Evolutionary conservation across 768 basidiomycete genomes (phyloP).

Genomic region (Pleurotus platypus): DNA sequence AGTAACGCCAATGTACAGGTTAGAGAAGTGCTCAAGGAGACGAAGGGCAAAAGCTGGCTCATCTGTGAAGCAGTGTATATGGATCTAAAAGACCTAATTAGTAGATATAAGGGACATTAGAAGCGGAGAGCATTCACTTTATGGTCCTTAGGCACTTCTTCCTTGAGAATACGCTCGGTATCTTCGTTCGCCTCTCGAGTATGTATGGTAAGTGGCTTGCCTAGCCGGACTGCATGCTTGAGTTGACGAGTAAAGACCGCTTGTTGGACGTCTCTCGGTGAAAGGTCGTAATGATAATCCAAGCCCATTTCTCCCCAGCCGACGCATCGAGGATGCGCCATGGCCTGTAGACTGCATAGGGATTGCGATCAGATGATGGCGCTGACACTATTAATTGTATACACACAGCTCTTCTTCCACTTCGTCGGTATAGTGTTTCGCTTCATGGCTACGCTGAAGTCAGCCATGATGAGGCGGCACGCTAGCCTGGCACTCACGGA

Average conservation of each 20-base stretch:
- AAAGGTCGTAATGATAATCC: constrained; percentile 82
- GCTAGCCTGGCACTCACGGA: constrained; percentile 44
- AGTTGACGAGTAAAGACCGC: constrained; percentile 68
- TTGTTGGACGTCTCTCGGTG: constrained; percentile 67
- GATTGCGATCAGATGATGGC: neutral
- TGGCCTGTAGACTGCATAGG: constrained; percentile 58
- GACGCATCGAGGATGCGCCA: constrained; percentile 78
- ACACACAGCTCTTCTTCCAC: constrained; percentile 69
- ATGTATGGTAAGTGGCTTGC: constrained; percentile 82
- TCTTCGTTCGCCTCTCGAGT: constrained; percentile 85
- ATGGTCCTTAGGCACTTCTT: constrained; percentile 69
- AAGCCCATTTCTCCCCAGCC: constrained; percentile 89
- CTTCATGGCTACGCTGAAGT: constrained; percentile 53
- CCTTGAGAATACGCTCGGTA: constrained; percentile 73
- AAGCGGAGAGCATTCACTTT: constrained; percentile 31
- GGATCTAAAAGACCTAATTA: constrained; percentile 44
- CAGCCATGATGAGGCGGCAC: neutral
- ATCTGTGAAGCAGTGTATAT: constrained; percentile 89
- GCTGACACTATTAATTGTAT: neutral
- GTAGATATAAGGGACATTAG: neutral
- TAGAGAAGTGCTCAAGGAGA: constrained; percentile 73
- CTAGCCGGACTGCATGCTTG: constrained; percentile 57
- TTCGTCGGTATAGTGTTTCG: constrained; percentile 60
- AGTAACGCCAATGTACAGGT: constrained; percentile 82
- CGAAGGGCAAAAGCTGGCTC: constrained; percentile 68